These are phyloP conservation scores for Imleria badia DNA, from an alignment of 768 basidiomycete genomes.

Conservation along the genomic window DNA sequence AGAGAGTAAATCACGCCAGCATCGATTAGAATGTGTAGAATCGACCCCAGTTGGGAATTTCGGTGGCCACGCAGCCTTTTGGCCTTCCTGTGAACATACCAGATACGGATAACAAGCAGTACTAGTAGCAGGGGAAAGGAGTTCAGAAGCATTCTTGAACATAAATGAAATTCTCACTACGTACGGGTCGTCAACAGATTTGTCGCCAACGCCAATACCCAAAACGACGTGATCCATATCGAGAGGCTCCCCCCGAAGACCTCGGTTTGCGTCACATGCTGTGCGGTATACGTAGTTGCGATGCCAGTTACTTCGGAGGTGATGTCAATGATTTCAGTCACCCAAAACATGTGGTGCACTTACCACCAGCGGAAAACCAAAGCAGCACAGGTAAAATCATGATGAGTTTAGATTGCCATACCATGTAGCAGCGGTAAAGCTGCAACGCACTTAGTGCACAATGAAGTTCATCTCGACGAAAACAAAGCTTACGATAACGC, in stretches of 20 bases:
- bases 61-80: background rate
- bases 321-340: background rate
- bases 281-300: background rate
- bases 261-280: background rate
- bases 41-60: background rate
- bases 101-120: constrained; percentile 4
- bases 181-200: constrained; percentile 11
- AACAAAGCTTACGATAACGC: constrained; percentile 4
- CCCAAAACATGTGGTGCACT: background rate
- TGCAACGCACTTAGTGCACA: background rate
- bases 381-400: constrained; percentile 7
- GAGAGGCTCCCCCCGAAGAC: constrained; percentile 3
- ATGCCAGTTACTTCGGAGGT: constrained; percentile 7
- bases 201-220: constrained; percentile 1
- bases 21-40: constrained; percentile 1
- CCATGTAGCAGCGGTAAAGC: constrained; percentile 13
- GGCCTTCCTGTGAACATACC: background rate
- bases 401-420: constrained; percentile 5
- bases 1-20: constrained; percentile 8
- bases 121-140: background rate
- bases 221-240: constrained; percentile 8
- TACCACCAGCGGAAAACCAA: constrained; percentile 3
- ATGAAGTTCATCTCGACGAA: background rate
- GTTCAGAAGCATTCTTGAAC: background rate
- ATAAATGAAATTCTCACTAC: background rate